These are phyloP conservation scores for Pythium brassicae DNA, from an alignment of 352 stramenopile genomes.

Conservation along the genomic window DNA sequence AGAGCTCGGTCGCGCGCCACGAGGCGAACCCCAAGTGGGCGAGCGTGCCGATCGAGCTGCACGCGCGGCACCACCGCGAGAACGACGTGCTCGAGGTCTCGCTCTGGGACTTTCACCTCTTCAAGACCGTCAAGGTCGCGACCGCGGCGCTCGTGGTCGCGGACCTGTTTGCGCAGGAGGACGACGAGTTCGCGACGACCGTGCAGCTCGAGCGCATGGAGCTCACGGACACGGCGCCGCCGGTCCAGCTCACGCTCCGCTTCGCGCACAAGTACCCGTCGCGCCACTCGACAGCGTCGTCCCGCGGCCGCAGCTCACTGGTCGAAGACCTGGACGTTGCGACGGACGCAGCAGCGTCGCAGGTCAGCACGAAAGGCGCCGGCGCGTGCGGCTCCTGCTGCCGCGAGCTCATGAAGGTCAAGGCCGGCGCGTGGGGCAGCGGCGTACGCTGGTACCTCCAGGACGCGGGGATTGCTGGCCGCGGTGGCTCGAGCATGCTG, in stretches of 20 bases:
- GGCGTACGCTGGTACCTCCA: constrained; percentile 28
- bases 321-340: neutral
- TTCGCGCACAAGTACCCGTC: constrained; percentile 8
- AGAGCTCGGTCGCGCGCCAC: constrained; percentile 37
- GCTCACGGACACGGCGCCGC: constrained; percentile 16
- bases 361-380: no score
- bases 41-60: constrained; percentile 33
- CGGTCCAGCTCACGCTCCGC: constrained; percentile 30
- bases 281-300: neutral
- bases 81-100: constrained; percentile 48
- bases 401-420: constrained; percentile 1
- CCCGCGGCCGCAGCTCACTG: neutral
- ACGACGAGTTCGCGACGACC: constrained; percentile 30
- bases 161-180: constrained; percentile 31
- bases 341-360: neutral
- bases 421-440: neutral
- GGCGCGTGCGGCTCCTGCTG: no score
- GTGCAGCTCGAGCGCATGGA: constrained; percentile 51
- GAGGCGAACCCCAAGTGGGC: constrained; percentile 41
- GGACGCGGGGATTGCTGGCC: constrained; percentile 11
- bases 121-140: constrained; percentile 57
- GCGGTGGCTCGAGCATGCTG: constrained; percentile 23
- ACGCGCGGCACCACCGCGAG: constrained; percentile 17
- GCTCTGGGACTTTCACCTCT: constrained; percentile 64
- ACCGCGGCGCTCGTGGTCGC: constrained; percentile 34